phyloP scores from a whole-genome alignment of 768 basidiomycete genomes.

The Galerina marginata region DNA sequence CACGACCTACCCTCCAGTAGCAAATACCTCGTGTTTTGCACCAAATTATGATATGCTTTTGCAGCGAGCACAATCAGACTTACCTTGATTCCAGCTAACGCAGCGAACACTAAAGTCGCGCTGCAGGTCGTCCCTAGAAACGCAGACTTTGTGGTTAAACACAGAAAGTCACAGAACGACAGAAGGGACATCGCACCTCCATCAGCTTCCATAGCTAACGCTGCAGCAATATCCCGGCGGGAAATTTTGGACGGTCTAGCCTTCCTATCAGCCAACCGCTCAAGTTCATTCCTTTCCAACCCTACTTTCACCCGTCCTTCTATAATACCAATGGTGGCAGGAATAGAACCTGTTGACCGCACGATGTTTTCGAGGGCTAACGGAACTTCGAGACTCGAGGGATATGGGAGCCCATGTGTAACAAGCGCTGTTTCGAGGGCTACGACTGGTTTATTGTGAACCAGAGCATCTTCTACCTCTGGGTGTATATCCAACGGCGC shows the following conservation, averaged over 20 bases:
- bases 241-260: constrained; percentile 69
- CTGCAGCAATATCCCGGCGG: constrained; percentile 78
- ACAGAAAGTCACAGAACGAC: background rate
- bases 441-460: constrained; percentile 69
- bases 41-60: background rate
- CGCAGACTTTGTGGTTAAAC: constrained; percentile 8
- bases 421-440: constrained; percentile 93
- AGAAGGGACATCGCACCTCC: constrained; percentile 56
- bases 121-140: constrained; percentile 68
- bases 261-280: constrained; percentile 62
- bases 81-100: constrained; percentile 87
- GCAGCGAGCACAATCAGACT: background rate
- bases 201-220: constrained; percentile 67
- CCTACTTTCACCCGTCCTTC: constrained; percentile 89
- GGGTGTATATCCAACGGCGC: constrained; percentile 72
- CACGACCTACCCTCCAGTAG: constrained; percentile 82
- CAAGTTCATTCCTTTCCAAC: constrained; percentile 65
- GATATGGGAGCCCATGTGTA: constrained; percentile 91
- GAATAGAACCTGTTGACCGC: constrained; percentile 75
- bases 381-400: constrained; percentile 75
- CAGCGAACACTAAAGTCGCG: constrained; percentile 74
- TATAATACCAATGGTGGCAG: constrained; percentile 90
- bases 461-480: constrained; percentile 84
- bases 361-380: constrained; percentile 75
- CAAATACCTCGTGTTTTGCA: constrained; percentile 63